A percentile compares a stretch with the other conserved stretches of the same genome.
These are phyloP conservation scores for Chlamydomonas applanata DNA, from an alignment of 139 green algal species.

Conservation along the genomic window DNA sequence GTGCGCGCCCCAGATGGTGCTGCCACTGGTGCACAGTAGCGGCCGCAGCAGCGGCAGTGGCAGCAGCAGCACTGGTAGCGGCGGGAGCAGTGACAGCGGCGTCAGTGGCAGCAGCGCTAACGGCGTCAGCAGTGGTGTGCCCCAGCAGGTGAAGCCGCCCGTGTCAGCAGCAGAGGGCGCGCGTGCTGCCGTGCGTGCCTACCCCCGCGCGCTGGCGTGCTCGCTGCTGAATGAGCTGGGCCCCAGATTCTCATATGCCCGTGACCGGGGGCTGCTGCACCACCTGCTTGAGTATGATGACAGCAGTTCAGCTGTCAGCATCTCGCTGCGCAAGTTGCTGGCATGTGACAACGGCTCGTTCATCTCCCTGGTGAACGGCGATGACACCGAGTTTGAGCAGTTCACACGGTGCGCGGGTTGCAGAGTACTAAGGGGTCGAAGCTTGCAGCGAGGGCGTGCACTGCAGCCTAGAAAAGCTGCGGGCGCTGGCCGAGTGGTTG, in stretches of 20 bases:
- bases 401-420: background rate
- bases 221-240: constrained; percentile 5
- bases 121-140: background rate
- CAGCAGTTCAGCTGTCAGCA: constrained; percentile 2
- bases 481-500: no score
- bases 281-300: constrained; percentile 13
- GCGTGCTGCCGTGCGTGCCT: background rate
- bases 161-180: background rate
- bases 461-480: no score
- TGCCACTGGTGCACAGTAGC: background rate
- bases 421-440: no score
- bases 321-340: constrained; percentile 65
- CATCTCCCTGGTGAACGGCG: background rate
- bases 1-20: background rate
- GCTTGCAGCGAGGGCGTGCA: no score
- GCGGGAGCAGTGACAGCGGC: background rate
- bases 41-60: background rate
- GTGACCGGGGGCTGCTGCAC: constrained; percentile 14
- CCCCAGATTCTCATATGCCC: background rate
- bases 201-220: background rate
- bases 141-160: background rate
- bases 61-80: background rate
- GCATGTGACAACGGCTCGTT: constrained; percentile 42
- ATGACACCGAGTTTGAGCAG: background rate
- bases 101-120: background rate